phyloP scores from a whole-genome alignment of 169 alveolate genomes.

The Cryptosporidium sp. region DNA sequence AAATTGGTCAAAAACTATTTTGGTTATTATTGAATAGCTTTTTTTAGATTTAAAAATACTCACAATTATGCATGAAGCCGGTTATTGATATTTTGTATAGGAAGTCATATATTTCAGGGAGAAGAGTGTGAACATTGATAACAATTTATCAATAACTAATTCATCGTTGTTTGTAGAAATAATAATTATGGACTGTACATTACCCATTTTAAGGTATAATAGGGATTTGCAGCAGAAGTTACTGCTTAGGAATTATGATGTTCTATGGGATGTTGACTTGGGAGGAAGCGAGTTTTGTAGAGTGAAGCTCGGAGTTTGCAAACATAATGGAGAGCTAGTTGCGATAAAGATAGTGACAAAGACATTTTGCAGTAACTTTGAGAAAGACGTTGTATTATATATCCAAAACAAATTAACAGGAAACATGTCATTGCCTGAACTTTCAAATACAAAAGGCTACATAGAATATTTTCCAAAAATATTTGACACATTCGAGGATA shows the following conservation, averaged over 20 bases:
- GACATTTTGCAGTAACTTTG: conserved; percentile 1
- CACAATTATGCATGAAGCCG: neutral
- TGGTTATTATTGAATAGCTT: neutral
- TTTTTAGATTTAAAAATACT: neutral
- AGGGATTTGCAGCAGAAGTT: conserved; percentile 22
- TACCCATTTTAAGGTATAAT: conserved; percentile 27
- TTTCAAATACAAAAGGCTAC: neutral
- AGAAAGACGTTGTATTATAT: conserved; percentile 38
- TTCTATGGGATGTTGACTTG: conserved; percentile 67
- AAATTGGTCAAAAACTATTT: neutral
- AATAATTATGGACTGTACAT: conserved; percentile 28
- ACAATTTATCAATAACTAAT: neutral
- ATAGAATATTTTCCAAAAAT: conserved; percentile 45
- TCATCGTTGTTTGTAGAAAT: neutral
- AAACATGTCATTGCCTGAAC: neutral
- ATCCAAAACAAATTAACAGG: conserved; percentile 24
- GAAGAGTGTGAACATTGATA: neutral
- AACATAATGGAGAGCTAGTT: conserved; percentile 19
- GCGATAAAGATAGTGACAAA: conserved; percentile 64
- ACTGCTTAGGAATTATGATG: conserved; percentile 25
- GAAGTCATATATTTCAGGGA: neutral
- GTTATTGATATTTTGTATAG: neutral
- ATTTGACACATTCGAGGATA: conserved; percentile 41
- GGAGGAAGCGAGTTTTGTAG: conserved; percentile 73
- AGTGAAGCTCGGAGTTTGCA: conserved; percentile 41